Percentiles rank a stretch among this genome's conserved stretches.
Conservation (phyloP, 2,329 filamentous ascomycete genomes). For the Scedosporium boydii region DNA sequence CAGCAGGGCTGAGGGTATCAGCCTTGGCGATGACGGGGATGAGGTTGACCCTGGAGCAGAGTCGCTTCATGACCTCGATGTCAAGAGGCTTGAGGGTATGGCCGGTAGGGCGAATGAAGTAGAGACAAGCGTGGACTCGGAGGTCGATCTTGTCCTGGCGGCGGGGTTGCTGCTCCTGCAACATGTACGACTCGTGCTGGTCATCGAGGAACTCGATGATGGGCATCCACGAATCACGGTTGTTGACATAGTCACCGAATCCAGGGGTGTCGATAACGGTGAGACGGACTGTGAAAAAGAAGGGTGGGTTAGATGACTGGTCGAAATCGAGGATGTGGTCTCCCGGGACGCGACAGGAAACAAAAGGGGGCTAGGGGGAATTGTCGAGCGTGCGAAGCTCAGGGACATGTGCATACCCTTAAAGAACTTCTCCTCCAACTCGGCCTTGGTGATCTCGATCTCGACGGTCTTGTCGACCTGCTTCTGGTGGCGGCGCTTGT, state of each 20-base stretch:
- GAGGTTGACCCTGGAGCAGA: conserved; percentile 95
- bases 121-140: conserved; percentile 94
- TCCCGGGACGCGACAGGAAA: background rate
- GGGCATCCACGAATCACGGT: conserved; percentile 99
- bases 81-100: conserved; percentile 98
- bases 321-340: background rate
- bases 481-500: conserved; percentile 98
- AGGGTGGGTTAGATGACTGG: conserved; percentile 9
- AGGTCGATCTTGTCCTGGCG: conserved; percentile 98
- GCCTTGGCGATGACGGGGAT: conserved; percentile 99
- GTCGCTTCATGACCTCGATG: conserved; percentile 99
- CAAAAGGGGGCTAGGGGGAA: background rate
- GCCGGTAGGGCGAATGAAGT: conserved; percentile 98
- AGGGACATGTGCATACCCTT: conserved; percentile 59
- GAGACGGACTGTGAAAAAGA: conserved; percentile 62
- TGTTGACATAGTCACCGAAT: conserved; percentile 99
- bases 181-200: conserved; percentile 99
- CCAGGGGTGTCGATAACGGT: conserved; percentile 98
- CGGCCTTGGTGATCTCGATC: conserved; percentile 99
- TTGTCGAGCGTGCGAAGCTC: background rate
- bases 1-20: conserved; percentile 87
- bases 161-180: conserved; percentile 98
- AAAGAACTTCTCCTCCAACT: conserved; percentile 99
- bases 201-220: conserved; percentile 99
- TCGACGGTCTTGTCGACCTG: conserved; percentile 99